phyloP scores from a whole-genome alignment of 768 basidiomycete genomes.

The Dioszegia crocea region DNA sequence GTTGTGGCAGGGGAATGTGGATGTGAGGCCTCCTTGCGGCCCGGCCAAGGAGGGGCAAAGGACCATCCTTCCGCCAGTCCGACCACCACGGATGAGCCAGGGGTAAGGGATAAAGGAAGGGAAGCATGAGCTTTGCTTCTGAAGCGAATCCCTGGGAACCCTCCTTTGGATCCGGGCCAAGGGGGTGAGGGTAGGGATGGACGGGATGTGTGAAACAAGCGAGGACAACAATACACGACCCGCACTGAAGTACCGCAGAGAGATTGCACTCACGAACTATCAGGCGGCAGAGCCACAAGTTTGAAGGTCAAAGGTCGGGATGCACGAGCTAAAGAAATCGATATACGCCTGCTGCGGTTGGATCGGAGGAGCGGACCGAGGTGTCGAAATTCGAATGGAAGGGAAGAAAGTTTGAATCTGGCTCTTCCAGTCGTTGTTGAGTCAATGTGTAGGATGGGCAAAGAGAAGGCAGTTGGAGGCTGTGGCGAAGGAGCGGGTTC shows the following conservation, averaged over 20 bases:
- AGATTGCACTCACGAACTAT: neutral
- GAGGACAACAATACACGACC: neutral
- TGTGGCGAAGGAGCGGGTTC: too few relatives aligned
- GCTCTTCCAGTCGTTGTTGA: too few relatives aligned
- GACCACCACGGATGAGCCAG: neutral
- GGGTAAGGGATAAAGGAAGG: constrained; percentile 1
- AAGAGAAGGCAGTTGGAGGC: too few relatives aligned
- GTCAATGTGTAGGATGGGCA: too few relatives aligned
- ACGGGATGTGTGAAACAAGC: neutral
- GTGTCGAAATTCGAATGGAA: too few relatives aligned
- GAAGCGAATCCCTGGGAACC: neutral
- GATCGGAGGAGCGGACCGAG: too few relatives aligned
- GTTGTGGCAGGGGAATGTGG: neutral
- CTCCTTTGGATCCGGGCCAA: neutral
- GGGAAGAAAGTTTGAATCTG: too few relatives aligned
- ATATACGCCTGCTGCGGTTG: too few relatives aligned
- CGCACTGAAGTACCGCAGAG: neutral
- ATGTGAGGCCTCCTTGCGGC: neutral
- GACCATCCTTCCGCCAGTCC: neutral
- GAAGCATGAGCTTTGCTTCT: neutral
- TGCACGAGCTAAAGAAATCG: too few relatives aligned
- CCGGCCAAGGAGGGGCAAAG: too few relatives aligned
- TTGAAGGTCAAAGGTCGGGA: too few relatives aligned
- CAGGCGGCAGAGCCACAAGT: neutral
- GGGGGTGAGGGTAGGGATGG: neutral